These are phyloP conservation scores for Vanderwaltozyma verrucispora DNA, from an alignment of 805 yeast genomes.

Conservation along the genomic window DNA sequence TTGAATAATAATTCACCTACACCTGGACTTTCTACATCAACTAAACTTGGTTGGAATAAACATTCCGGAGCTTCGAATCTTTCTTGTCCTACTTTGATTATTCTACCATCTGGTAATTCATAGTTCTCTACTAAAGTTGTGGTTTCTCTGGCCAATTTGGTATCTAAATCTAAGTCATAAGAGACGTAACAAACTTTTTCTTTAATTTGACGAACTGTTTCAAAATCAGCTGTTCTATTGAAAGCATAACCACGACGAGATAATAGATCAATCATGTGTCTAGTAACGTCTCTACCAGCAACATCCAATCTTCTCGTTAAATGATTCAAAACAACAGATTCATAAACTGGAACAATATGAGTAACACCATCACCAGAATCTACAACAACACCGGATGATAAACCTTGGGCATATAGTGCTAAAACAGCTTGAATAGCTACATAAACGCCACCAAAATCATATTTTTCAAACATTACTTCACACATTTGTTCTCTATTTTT, in stretches of 20 bases:
- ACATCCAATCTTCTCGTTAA: conserved; percentile 87
- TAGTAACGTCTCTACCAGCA: conserved; percentile 98
- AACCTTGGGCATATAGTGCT: conserved; percentile 94
- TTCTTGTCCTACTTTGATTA: conserved; percentile 88
- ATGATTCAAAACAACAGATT: conserved; percentile 92
- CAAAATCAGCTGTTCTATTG: conserved; percentile 97
- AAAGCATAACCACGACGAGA: conserved; percentile 96
- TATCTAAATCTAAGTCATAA: conserved; percentile 84
- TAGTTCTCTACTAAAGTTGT: conserved; percentile 85
- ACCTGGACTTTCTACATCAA: conserved; percentile 95
- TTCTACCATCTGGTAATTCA: conserved; percentile 95
- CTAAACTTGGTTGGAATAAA: conserved; percentile 89
- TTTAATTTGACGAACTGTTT: conserved; percentile 95
- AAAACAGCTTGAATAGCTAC: conserved; percentile 98
- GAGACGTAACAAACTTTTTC: conserved; percentile 94
- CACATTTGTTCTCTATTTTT: conserved; percentile 89
- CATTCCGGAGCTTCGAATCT: conserved; percentile 67
- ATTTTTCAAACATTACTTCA: conserved; percentile 88
- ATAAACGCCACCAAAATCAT: conserved; percentile 85
- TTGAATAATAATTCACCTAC: conserved; percentile 88
- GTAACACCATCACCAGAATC: conserved; percentile 95
- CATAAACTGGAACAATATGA: conserved; percentile 96
- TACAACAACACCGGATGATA: conserved; percentile 94
- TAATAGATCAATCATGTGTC: conserved; percentile 81
- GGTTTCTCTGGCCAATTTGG: conserved; percentile 84